These are phyloP conservation scores for Chrysoporthe puriensis DNA, from an alignment of 2,329 filamentous ascomycete genomes.

Conservation along the genomic window DNA sequence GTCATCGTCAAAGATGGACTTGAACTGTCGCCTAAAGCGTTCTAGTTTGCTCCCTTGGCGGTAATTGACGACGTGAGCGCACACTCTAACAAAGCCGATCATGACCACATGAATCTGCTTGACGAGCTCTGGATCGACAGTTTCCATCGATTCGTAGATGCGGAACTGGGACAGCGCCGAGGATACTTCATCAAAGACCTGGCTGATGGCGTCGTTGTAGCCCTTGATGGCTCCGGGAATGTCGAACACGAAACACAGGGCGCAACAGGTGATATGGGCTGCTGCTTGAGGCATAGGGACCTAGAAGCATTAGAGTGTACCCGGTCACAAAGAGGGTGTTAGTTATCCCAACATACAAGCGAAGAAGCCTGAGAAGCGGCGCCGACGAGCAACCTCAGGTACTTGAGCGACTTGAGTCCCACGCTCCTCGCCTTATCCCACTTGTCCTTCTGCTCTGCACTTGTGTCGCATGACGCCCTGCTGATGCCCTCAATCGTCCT, in stretches of 20 bases:
- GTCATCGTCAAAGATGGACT: constrained; percentile 32
- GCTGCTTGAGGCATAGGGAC: constrained; percentile 31
- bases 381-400: constrained; percentile 33
- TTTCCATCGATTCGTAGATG: constrained; percentile 33
- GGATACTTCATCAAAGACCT: constrained; percentile 32
- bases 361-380: constrained; percentile 32
- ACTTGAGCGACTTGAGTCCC: constrained; percentile 34
- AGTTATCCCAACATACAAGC: constrained; percentile 28
- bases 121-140: constrained; percentile 29
- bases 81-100: constrained; percentile 35
- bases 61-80: constrained; percentile 37
- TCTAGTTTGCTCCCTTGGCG: constrained; percentile 32
- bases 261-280: constrained; percentile 29
- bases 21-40: constrained; percentile 22
- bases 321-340: too few species aligned
- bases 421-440: constrained; percentile 34
- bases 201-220: constrained; percentile 32
- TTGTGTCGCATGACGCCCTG: constrained; percentile 22
- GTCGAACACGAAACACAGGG: constrained; percentile 34
- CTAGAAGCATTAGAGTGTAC: constrained; percentile 15
- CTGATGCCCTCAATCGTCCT: constrained; percentile 30
- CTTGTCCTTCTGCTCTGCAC: constrained; percentile 21
- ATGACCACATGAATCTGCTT: constrained; percentile 32
- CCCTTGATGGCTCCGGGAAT: constrained; percentile 32
- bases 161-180: constrained; percentile 34